Conservation (phyloP, 257 asterid species). For the Przewalskia tangutica region DNA sequence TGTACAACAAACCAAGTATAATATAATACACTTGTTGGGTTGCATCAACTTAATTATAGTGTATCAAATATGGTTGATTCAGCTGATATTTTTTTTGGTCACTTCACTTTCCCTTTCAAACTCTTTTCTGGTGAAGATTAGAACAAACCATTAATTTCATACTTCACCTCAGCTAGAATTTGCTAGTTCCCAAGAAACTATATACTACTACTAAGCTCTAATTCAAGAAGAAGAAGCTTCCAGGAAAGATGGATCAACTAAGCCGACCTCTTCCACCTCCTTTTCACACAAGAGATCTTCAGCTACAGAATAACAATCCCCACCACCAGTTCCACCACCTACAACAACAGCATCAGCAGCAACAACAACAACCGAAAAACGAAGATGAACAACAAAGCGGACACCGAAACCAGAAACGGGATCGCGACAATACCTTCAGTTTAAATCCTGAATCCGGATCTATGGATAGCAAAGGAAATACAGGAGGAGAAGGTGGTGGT, state of each 20-base stretch:
- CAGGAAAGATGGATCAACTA: conserved; percentile 53
- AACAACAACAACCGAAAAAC: conserved; percentile 9
- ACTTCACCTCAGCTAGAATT: neutral
- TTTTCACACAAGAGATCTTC: conserved; percentile 60
- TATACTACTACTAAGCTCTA: neutral
- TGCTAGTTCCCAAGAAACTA: neutral
- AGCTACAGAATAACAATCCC: conserved; percentile 29
- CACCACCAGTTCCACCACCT: conserved; percentile 45
- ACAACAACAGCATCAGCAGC: conserved; percentile 29
- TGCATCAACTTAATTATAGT: neutral
- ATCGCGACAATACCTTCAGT: conserved; percentile 33
- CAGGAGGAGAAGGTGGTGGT: conserved; percentile 18
- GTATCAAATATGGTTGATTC: conserved; percentile 10
- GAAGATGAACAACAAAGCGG: conserved; percentile 52
- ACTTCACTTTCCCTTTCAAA: conserved; percentile 6
- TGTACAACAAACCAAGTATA: neutral
- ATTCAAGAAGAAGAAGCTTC: neutral
- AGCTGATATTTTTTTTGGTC: conserved; percentile 25
- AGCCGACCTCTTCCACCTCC: conserved; percentile 83
- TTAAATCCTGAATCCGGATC: conserved; percentile 6
- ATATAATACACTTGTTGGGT: neutral
- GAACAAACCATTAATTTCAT: neutral
- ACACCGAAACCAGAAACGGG: conserved; percentile 29
- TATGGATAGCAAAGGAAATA: neutral
- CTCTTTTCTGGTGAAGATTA: conserved; percentile 23